These are phyloP conservation scores for Casuarina equisetifolia DNA, from an alignment of 306 rosid species.

Conservation along the genomic window DNA sequence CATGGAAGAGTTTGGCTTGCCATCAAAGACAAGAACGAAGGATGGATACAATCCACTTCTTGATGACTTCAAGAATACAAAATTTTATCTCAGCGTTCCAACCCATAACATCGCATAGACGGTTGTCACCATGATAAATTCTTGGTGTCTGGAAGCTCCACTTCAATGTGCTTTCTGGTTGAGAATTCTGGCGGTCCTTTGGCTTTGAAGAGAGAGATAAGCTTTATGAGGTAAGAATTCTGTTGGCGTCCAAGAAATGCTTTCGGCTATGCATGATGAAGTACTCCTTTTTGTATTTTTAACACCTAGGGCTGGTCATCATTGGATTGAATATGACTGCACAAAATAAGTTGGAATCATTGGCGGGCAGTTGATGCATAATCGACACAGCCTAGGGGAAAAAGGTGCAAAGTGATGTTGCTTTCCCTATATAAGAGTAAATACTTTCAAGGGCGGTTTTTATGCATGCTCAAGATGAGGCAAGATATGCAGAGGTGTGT, in stretches of 20 bases:
- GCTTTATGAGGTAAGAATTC: neutral
- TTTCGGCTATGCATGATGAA: neutral
- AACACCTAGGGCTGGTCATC: neutral
- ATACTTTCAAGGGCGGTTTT: neutral
- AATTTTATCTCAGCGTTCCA: constrained; percentile 84
- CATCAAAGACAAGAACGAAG: constrained; percentile 80
- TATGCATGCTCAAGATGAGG: neutral
- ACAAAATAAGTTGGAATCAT: constrained; percentile 4
- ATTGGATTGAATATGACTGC: neutral
- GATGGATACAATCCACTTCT: constrained; percentile 93
- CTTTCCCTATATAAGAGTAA: neutral
- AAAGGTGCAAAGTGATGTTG: neutral
- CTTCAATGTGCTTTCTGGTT: constrained; percentile 18
- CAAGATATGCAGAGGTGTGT: constrained; percentile 3
- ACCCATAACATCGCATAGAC: constrained; percentile 71
- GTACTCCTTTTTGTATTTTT: neutral
- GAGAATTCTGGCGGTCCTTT: neutral
- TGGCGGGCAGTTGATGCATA: neutral
- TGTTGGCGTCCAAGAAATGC: neutral
- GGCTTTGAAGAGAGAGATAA: neutral
- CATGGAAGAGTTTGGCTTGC: constrained; percentile 97
- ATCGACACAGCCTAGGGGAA: neutral
- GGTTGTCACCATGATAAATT: constrained; percentile 5
- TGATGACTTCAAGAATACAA: constrained; percentile 92
- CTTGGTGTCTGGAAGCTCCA: neutral